A percentile compares a stretch with the other conserved stretches of the same genome.
phyloP scores from a whole-genome alignment of 2,329 filamentous ascomycete genomes.

The Byssoonygena ceratinophila region DNA sequence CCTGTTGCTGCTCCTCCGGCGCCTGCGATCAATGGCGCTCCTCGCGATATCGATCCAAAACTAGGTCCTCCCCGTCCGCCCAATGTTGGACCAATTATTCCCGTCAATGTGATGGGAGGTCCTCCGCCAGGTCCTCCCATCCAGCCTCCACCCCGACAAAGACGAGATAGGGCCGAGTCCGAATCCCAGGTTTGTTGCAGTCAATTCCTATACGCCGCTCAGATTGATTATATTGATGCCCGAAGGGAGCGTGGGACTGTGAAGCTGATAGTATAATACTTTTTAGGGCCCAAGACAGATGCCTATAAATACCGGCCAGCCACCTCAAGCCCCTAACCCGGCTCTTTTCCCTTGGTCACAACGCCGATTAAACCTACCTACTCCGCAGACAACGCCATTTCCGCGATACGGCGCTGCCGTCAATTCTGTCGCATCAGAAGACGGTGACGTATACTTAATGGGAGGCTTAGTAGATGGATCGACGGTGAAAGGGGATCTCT shows the following conservation, averaged over 20 bases:
- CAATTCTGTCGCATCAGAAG: conserved; percentile 84
- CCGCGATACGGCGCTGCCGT: conserved; percentile 95
- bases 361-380: conserved; percentile 73
- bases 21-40: conserved; percentile 40
- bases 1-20: too few relatives aligned
- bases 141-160: conserved; percentile 48
- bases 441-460: conserved; percentile 96
- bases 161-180: conserved; percentile 44
- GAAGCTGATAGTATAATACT: background rate
- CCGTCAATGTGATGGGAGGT: conserved; percentile 54
- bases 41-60: conserved; percentile 27
- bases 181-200: conserved; percentile 42
- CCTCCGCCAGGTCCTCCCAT: conserved; percentile 55
- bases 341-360: conserved; percentile 96
- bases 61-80: conserved; percentile 53
- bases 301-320: conserved; percentile 44
- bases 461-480: conserved; percentile 89
- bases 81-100: conserved; percentile 50
- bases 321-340: conserved; percentile 49
- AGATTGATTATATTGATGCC: too few relatives aligned
- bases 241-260: background rate
- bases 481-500: conserved; percentile 91
- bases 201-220: background rate
- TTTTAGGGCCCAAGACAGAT: conserved; percentile 30
- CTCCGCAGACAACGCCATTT: conserved; percentile 74